Evolutionary conservation across 495 filamentous ascomycete species (phyloP).

Genomic region (Xylaria cubensis): DNA sequence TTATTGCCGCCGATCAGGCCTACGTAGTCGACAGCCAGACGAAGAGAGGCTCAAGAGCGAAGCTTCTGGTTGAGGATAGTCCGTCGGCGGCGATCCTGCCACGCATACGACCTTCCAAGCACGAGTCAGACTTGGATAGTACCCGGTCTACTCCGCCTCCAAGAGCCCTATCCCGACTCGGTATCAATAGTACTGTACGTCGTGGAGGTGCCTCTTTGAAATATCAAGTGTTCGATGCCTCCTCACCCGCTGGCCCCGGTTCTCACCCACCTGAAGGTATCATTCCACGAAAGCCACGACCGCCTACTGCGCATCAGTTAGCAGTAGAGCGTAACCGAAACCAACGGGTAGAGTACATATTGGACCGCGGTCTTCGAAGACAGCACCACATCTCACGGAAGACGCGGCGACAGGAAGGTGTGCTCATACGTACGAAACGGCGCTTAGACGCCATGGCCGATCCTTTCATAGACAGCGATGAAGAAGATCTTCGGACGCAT

Average conservation of each 20-base stretch:
- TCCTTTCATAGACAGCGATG: slow-evolving; percentile 79
- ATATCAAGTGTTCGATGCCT: slow-evolving; percentile 57
- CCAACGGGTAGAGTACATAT: slow-evolving; percentile 84
- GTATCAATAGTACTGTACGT: slow-evolving; percentile 47
- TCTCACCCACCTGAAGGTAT: slow-evolving; percentile 49
- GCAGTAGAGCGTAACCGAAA: slow-evolving; percentile 89
- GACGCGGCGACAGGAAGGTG: slow-evolving; percentile 64
- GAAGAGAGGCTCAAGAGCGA: slow-evolving; percentile 48
- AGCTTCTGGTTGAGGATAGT: slow-evolving; percentile 59
- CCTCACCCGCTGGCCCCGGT: slow-evolving; percentile 53
- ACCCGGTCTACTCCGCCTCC: slow-evolving; percentile 64
- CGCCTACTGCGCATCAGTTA: slow-evolving; percentile 89
- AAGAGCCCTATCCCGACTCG: slow-evolving; percentile 53
- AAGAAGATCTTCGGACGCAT: slow-evolving; percentile 60
- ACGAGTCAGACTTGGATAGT: slow-evolving; percentile 65
- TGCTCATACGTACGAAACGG: slow-evolving; percentile 70
- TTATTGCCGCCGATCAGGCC: slow-evolving; percentile 61
- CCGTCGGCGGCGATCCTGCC: slow-evolving; percentile 62
- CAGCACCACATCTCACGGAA: slow-evolving; percentile 68
- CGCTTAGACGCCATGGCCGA: slow-evolving; percentile 71
- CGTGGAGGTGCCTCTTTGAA: slow-evolving; percentile 57
- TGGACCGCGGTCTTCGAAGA: slow-evolving; percentile 73
- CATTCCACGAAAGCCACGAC: slow-evolving; percentile 65
- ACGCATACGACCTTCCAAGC: slow-evolving; percentile 60
- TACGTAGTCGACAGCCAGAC: slow-evolving; percentile 56